phyloP scores from a whole-genome alignment of 176 grass and related monocot genomes.

The Themeda triandra region DNA sequence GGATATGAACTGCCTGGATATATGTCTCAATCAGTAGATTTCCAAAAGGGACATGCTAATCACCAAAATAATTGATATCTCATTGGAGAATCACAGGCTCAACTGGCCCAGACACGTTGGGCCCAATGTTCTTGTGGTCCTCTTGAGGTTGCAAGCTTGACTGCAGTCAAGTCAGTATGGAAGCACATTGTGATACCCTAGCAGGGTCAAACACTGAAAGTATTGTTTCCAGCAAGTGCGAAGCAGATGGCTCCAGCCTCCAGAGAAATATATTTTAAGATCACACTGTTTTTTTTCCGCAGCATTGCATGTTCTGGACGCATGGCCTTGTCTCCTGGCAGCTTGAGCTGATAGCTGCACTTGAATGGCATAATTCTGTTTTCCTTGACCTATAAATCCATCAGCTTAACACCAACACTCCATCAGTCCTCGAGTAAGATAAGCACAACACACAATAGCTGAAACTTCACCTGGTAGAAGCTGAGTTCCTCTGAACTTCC shows the following conservation, averaged over 20 bases:
- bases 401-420: neutral
- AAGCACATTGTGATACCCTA: neutral
- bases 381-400: constrained; percentile 27
- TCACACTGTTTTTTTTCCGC: neutral
- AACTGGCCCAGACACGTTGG: neutral
- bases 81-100: neutral
- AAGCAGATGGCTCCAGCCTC: neutral
- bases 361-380: neutral
- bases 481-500: neutral
- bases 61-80: neutral
- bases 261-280: neutral
- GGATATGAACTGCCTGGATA: neutral
- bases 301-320: constrained; percentile 30
- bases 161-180: constrained; percentile 4
- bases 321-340: constrained; percentile 28
- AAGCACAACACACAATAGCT: neutral
- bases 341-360: constrained; percentile 8
- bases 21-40: neutral
- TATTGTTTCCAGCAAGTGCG: neutral
- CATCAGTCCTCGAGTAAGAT: constrained; percentile 2
- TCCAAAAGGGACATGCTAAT: neutral
- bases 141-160: neutral
- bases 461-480: neutral
- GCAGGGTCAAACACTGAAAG: neutral
- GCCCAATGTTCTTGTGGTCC: neutral